Base-by-base conservation (phyloP, 2,329 filamentous ascomycete species). In the Neonectria sp. region DNA sequence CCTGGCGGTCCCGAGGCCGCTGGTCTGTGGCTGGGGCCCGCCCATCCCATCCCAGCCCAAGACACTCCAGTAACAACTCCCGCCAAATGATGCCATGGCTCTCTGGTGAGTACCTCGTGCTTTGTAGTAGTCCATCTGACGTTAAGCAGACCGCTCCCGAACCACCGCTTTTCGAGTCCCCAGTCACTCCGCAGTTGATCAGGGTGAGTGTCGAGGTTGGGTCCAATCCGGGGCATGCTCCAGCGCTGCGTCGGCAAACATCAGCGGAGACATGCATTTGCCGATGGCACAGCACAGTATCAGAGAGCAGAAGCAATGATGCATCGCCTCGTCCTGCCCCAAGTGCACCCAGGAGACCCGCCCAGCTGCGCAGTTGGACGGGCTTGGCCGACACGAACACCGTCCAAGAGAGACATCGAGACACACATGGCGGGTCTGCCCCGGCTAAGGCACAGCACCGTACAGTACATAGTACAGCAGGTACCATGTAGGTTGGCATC, bases 331-430 rank as follows among this genome's bases (percentile, higher is more conserved):
- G 45, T 33, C 43, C 65, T 67, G 33, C 55, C 48, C 61, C 35
- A 25, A 46, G 59, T 60, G 53, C 53, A 52, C 37, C 64, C 43
- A 48, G 48, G 48, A 31, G 35, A 48, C 58, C 49, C 63, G 61
- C 35, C 58, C 56, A 56, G 58, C 40, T 57, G 60, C 52, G 58
- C 59, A 64, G 53, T 61, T 57, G 51, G 58, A 52, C 64, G 64
- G 69, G 60, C 55, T 55, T 67, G 63, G 57, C 68, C 63, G 67
- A 63, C 63, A 62, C 55, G 59, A 56, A 51, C 52, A 35, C 33
- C 61, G 52, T 65, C 51, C 49, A 60, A 27, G 49, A 59, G 53
- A 67, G 57, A 70, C 58, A 60, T 55, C 53, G 52, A 45, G 57
- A 55, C 33, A 31, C 60, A 53, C 43, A 65, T 57, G 35, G 62